Percentiles rank a stretch among this genome's conserved stretches.
Evolutionary conservation across 352 stramenopile genomes (phyloP).

Genomic region (Globisporangium yorkense): DNA sequence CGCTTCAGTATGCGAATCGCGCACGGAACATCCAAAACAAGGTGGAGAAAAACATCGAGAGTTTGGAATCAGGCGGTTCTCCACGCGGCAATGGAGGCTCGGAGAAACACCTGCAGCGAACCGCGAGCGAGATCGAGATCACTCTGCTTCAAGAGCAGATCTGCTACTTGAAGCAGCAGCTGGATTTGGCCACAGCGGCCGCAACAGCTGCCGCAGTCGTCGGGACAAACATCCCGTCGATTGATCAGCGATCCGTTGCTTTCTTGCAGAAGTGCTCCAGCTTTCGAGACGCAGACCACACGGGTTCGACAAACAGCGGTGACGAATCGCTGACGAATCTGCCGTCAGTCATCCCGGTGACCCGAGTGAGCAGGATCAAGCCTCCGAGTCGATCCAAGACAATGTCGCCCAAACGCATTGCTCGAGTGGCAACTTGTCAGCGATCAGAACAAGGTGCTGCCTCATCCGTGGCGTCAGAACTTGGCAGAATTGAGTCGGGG

Average conservation of each 20-base stretch:
- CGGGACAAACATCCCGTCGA: conserved; percentile 7
- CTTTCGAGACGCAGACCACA: neutral
- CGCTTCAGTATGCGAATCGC: conserved; percentile 70
- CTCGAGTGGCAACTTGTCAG: neutral
- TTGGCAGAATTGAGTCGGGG: neutral
- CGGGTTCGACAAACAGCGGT: neutral
- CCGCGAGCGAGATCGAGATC: conserved; percentile 38
- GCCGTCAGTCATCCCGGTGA: conserved; percentile 6
- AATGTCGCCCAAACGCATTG: neutral
- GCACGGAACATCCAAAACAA: conserved; percentile 77
- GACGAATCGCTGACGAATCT: neutral
- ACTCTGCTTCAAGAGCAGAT: conserved; percentile 37
- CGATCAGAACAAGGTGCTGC: neutral
- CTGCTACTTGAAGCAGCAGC: conserved; percentile 27
- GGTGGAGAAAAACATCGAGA: conserved; percentile 53
- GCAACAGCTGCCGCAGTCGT: conserved; percentile 3
- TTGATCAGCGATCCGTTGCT: neutral
- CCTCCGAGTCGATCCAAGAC: conserved; percentile 2
- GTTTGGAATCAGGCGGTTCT: conserved; percentile 3
- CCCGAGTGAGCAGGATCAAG: conserved; percentile 7
- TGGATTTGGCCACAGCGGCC: conserved; percentile 16
- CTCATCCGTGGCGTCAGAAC: neutral
- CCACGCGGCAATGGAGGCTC: conserved; percentile 2
- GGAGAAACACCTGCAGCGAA: conserved; percentile 8
- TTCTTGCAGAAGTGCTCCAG: conserved; percentile 3